phyloP scores from a whole-genome alignment of 495 filamentous ascomycete species.

The Daldinia concentrica region DNA sequence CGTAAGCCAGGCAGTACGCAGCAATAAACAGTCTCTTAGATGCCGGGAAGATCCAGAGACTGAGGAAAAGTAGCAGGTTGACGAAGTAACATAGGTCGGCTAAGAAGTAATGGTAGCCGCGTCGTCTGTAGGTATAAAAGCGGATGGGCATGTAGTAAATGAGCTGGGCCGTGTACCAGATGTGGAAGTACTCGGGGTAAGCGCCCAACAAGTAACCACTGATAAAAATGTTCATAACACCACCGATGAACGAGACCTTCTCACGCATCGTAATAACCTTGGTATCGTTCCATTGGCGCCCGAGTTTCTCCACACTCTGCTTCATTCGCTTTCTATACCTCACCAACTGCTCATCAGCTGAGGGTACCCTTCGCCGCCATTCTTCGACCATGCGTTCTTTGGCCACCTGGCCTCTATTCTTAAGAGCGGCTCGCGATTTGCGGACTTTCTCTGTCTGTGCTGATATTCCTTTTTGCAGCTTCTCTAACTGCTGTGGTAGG shows the following conservation, averaged over 20 bases:
- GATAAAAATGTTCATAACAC: conserved; percentile 95
- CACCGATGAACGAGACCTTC: conserved; percentile 95
- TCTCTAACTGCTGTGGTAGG: conserved; percentile 86
- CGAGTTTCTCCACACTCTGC: conserved; percentile 84
- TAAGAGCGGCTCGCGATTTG: conserved; percentile 79
- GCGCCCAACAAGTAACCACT: conserved; percentile 93
- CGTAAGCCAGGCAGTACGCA: conserved; percentile 89
- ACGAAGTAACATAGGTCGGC: conserved; percentile 98
- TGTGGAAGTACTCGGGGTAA: conserved; percentile 84
- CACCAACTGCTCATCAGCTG: conserved; percentile 90
- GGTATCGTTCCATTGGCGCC: conserved; percentile 85
- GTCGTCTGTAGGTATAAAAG: conserved; percentile 86
- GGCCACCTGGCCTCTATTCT: conserved; percentile 56
- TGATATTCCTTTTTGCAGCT: conserved; percentile 79
- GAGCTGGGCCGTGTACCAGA: conserved; percentile 89
- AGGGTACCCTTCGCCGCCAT: conserved; percentile 81
- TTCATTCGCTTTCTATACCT: conserved; percentile 90
- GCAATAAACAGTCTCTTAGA: conserved; percentile 94
- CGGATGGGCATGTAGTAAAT: conserved; percentile 97
- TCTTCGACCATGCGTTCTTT: conserved; percentile 84
- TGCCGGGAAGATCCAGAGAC: conserved; percentile 88
- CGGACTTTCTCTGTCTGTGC: conserved; percentile 87
- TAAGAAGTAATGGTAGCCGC: conserved; percentile 96
- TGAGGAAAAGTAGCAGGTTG: conserved; percentile 84
- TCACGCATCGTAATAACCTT: conserved; percentile 88